Evolutionary conservation across 1,139 yeast species (phyloP).

Genomic region (Debaryomycetaceae sp.): DNA sequence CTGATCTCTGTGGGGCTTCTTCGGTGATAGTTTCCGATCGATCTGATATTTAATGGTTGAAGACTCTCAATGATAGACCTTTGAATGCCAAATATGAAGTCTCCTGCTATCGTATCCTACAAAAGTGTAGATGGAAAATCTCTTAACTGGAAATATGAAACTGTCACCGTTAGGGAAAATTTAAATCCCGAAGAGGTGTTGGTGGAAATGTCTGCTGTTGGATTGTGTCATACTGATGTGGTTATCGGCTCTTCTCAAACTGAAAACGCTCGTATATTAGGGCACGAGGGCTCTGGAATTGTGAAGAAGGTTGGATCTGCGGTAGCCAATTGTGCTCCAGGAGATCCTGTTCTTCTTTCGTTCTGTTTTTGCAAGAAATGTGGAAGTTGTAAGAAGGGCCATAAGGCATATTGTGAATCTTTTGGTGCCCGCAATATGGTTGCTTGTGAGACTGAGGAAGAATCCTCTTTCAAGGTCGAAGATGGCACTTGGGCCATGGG

Average conservation of each 20-base stretch:
- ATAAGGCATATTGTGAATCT: conserved; percentile 1
- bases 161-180: conserved; percentile 3
- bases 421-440: conserved; percentile 1
- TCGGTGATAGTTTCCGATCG: too few species aligned
- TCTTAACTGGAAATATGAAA: conserved; percentile 3
- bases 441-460: conserved; percentile 1
- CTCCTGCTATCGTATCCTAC: conserved; percentile 4
- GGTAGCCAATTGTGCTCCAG: conserved; percentile 1
- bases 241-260: background rate
- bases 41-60: too few species aligned
- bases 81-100: too few species aligned
- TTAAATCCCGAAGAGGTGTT: conserved; percentile 4
- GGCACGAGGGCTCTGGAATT: conserved; percentile 6
- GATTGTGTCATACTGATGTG: conserved; percentile 5
- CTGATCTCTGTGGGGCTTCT: too few species aligned
- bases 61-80: too few species aligned
- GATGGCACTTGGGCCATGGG: conserved; percentile 1
- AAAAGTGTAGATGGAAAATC: conserved; percentile 2
- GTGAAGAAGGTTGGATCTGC: conserved; percentile 3
- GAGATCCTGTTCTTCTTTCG: conserved; percentile 5
- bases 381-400: background rate
- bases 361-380: conserved; percentile 3
- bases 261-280: conserved; percentile 2
- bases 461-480: background rate
- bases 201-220: conserved; percentile 5